Evolutionary conservation across 2,329 filamentous ascomycete genomes (phyloP).

Genomic region (Monilinia polystroma): DNA sequence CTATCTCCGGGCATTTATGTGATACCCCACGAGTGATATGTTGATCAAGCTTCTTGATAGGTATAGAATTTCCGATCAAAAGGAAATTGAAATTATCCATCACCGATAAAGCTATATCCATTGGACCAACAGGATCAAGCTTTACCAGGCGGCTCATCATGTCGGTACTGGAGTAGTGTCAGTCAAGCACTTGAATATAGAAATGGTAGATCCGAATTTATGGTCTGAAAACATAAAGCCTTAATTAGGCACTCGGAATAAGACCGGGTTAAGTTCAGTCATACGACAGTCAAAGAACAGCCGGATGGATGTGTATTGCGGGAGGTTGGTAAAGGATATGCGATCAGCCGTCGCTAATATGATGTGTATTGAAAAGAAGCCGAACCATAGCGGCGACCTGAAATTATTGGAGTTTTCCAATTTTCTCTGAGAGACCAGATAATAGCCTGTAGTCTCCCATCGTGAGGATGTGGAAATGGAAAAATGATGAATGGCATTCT

Average conservation of each 20-base stretch:
- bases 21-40: neutral
- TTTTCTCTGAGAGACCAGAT: neutral
- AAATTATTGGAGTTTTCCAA: neutral
- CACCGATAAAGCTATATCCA: neutral
- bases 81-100: neutral
- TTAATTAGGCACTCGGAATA: neutral
- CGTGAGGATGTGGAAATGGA: neutral
- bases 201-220: too few species aligned
- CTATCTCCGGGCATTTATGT: constrained; percentile 17
- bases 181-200: neutral
- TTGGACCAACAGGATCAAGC: neutral
- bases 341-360: constrained; percentile 14
- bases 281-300: neutral
- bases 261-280: neutral
- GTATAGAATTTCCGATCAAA: neutral
- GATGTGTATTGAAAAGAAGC: constrained; percentile 3
- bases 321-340: constrained; percentile 16
- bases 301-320: neutral
- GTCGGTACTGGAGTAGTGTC: neutral
- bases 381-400: constrained; percentile 7
- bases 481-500: neutral
- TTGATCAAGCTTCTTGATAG: constrained; percentile 8
- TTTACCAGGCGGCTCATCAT: neutral
- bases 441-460: neutral
- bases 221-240: neutral